Conservation (phyloP, 1,284 basidiomycete species). For the Malassezia nana region DNA sequence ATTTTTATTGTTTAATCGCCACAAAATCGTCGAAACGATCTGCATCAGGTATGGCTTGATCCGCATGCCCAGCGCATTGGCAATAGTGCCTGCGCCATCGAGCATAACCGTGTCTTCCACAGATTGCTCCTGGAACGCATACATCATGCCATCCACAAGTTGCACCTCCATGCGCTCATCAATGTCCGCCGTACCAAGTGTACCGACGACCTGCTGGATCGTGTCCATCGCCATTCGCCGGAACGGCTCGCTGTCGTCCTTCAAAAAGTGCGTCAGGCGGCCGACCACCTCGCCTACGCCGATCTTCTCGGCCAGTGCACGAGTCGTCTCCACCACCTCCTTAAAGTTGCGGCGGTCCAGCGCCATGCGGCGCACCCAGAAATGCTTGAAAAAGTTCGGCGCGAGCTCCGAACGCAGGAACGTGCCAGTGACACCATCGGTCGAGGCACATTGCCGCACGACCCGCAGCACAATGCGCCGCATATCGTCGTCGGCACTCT, state of each 20-base stretch:
- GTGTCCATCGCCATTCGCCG: conserved; percentile 99
- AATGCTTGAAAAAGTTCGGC: conserved; percentile 98
- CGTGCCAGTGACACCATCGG: conserved; percentile 56
- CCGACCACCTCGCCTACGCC: conserved; percentile 93
- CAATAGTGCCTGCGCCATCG: conserved; percentile 92
- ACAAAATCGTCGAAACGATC: conserved; percentile 97
- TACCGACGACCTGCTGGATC: conserved; percentile 87
- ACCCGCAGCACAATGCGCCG: conserved; percentile 99
- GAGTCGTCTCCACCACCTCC: conserved; percentile 96
- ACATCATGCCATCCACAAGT: conserved; percentile 95
- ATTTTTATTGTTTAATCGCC: conserved; percentile 98
- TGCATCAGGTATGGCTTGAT: conserved; percentile 98
- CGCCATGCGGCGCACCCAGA: conserved; percentile 92
- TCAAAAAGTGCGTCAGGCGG: conserved; percentile 87
- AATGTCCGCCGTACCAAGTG: conserved; percentile 86
- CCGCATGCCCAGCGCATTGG: conserved; percentile 90
- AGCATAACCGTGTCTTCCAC: conserved; percentile 98
- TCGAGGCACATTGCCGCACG: conserved; percentile 95
- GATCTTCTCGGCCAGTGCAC: conserved; percentile 90
- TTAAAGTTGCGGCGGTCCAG: conserved; percentile 89
- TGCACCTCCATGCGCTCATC: conserved; percentile 89
- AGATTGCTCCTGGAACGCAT: conserved; percentile 98
- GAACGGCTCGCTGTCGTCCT: conserved; percentile 73
- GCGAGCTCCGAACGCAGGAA: conserved; percentile 76
- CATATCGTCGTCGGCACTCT: conserved; percentile 99